Evolutionary conservation across 139 green algal species (phyloP).

Genomic region (Gonium pectorale): DNA sequence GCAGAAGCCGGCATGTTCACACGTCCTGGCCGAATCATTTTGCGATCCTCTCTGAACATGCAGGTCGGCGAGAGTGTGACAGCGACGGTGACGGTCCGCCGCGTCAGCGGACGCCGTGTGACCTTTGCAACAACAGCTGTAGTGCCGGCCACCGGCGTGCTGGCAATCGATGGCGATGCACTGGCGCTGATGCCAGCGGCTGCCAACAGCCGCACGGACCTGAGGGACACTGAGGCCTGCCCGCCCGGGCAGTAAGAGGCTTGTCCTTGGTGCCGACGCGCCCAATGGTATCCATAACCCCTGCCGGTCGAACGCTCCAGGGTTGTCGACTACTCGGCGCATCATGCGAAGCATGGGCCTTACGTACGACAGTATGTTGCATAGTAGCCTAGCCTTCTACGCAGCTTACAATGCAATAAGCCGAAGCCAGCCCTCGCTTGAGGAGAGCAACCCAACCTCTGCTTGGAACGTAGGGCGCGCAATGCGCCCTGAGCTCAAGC

Average conservation of each 20-base stretch:
- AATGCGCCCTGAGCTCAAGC: no score
- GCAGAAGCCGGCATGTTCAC: background rate
- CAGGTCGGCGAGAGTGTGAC: constrained; percentile 26
- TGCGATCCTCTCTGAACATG: background rate
- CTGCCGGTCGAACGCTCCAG: background rate
- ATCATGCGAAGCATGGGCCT: background rate
- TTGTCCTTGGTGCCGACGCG: background rate
- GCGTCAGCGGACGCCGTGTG: constrained; percentile 14
- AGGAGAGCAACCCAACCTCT: no score
- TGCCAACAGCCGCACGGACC: background rate
- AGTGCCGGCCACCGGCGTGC: background rate
- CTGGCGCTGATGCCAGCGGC: constrained; percentile 34
- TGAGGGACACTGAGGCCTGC: background rate
- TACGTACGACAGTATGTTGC: background rate
- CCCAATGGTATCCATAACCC: background rate
- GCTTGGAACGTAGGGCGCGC: no score
- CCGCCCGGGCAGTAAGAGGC: background rate
- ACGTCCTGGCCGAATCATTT: background rate
- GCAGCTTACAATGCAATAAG: background rate
- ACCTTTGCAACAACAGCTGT: constrained; percentile 35
- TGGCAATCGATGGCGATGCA: constrained; percentile 43
- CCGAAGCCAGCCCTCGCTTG: no score
- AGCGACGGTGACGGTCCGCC: constrained; percentile 11
- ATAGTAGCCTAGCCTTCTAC: background rate
- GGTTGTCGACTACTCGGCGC: background rate